A percentile compares a stretch with the other conserved stretches of the same genome.
phyloP scores from a whole-genome alignment of 1,284 basidiomycete species.

The Coriolopsis trogii region DNA sequence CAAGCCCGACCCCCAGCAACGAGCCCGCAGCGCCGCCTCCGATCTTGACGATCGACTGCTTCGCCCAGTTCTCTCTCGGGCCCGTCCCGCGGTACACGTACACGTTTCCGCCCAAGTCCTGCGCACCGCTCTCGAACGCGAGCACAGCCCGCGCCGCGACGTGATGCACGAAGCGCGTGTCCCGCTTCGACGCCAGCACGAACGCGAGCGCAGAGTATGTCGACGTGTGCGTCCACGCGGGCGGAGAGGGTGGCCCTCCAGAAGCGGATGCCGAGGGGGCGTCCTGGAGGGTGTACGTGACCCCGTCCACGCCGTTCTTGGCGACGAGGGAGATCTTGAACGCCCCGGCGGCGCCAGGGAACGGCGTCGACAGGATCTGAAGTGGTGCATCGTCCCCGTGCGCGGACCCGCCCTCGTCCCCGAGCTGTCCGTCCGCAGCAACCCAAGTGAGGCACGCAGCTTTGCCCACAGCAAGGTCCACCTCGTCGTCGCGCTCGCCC shows the following conservation, averaged over 20 bases:
- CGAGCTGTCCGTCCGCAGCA: slow-evolving; percentile 47
- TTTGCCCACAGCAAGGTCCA: slow-evolving; percentile 72
- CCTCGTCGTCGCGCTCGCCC: slow-evolving; percentile 85
- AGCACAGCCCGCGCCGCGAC: slow-evolving; percentile 57
- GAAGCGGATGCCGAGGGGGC: slow-evolving; percentile 18
- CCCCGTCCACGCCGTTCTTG: slow-evolving; percentile 85
- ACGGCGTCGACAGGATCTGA: slow-evolving; percentile 60
- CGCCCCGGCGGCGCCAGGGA: slow-evolving; percentile 49
- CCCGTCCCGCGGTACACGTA: slow-evolving; percentile 77
- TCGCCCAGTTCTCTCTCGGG: slow-evolving; percentile 58
- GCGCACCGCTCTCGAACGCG: slow-evolving; percentile 79
- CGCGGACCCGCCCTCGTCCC: slow-evolving; percentile 35
- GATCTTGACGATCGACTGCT: slow-evolving; percentile 79
- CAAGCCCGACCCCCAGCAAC: slow-evolving; percentile 74
- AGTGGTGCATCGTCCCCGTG: slow-evolving; percentile 45
- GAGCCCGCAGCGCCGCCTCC: slow-evolving; percentile 70
- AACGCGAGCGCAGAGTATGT: slow-evolving; percentile 92
- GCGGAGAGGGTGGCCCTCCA: slow-evolving; percentile 28
- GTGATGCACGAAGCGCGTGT: slow-evolving; percentile 84
- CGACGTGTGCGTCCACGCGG: slow-evolving; percentile 72
- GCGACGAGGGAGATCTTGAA: slow-evolving; percentile 56
- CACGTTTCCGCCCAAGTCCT: slow-evolving; percentile 72
- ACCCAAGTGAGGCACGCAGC: slow-evolving; percentile 67
- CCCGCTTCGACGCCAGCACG: slow-evolving; percentile 92
- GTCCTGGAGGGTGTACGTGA: slow-evolving; percentile 58